phyloP scores from a whole-genome alignment of 345 rosid genomes.

The Populus deltoides region DNA sequence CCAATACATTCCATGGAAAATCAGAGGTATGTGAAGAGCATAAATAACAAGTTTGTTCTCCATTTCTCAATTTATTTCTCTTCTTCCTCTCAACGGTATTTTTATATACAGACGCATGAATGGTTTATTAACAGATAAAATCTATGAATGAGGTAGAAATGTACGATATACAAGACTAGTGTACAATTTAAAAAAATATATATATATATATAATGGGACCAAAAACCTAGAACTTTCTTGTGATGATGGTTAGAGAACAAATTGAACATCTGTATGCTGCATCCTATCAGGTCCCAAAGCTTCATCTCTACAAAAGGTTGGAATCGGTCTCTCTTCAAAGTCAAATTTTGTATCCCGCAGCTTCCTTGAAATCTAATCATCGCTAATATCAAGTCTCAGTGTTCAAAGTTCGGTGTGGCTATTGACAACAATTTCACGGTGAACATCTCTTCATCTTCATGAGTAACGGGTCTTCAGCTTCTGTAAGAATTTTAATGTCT shows the following conservation, averaged over 20 bases:
- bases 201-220: too few species aligned
- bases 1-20: background rate
- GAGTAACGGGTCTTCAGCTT: conserved; percentile 53
- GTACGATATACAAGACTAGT: background rate
- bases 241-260: background rate
- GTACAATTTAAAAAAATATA: conserved; percentile 2
- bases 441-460: conserved; percentile 23
- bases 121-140: background rate
- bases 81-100: background rate
- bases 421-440: background rate
- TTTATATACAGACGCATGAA: conserved; percentile 1
- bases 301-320: background rate
- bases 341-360: background rate
- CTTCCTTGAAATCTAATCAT: background rate
- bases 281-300: background rate
- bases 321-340: too few species aligned
- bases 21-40: background rate
- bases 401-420: background rate
- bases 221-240: background rate
- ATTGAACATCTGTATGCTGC: background rate
- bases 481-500: conserved; percentile 60
- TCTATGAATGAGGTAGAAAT: background rate
- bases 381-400: too few species aligned
- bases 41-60: too few species aligned
- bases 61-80: background rate